Conservation (phyloP, 768 basidiomycete species). For the Naganishia antarctica region DNA sequence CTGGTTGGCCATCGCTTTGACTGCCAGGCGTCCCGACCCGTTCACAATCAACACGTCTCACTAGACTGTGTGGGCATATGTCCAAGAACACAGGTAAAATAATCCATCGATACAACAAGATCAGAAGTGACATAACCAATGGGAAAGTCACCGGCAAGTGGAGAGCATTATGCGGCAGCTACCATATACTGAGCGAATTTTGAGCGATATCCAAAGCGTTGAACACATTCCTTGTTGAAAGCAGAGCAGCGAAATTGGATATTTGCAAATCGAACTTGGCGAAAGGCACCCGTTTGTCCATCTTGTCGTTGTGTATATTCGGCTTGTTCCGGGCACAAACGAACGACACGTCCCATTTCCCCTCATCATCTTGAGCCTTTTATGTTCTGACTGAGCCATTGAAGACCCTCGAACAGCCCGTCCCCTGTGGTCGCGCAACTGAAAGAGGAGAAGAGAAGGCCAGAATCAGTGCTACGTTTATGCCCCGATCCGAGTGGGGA, state of each 20-base stretch:
- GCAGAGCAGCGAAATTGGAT: background rate
- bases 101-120: no score
- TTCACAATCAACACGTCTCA: no score
- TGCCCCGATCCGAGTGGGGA: background rate
- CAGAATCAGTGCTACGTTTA: background rate
- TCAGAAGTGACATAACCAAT: no score
- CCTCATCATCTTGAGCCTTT: constrained; percentile 54
- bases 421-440: constrained; percentile 96
- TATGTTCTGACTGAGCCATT: constrained; percentile 96
- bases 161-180: no score
- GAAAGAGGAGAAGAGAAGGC: background rate
- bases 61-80: no score
- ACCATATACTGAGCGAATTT: no score
- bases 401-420: constrained; percentile 91
- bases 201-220: no score
- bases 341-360: no score
- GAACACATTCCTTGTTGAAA: background rate
- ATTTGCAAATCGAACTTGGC: background rate
- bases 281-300: background rate
- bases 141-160: no score
- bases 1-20: no score
- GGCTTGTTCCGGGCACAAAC: background rate
- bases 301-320: background rate
- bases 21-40: no score
- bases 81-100: no score